Percentiles rank a stretch among this genome's conserved stretches.
Conservation (phyloP, 2,329 filamentous ascomycete genomes). For the Xylaria hypoxylon region DNA sequence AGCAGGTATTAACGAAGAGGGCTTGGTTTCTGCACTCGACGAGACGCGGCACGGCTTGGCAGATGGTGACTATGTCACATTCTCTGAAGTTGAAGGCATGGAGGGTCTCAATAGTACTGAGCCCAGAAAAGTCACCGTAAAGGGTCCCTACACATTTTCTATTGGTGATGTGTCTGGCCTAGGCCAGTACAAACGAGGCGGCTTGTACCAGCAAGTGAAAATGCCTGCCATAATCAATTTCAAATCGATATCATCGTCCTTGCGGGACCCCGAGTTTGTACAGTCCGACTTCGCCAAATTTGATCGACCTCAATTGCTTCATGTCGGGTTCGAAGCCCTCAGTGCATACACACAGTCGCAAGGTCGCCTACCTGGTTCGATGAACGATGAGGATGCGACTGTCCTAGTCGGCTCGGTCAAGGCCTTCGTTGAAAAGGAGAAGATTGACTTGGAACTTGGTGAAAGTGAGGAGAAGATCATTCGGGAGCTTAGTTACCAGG, state of each 20-base stretch:
- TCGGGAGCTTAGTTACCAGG: slow-evolving; percentile 94
- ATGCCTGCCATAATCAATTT: slow-evolving; percentile 96
- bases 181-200: slow-evolving; percentile 87
- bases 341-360: slow-evolving; percentile 85
- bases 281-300: slow-evolving; percentile 98
- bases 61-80: slow-evolving; percentile 96
- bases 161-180: slow-evolving; percentile 92
- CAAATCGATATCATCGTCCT: slow-evolving; percentile 79
- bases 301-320: slow-evolving; percentile 90
- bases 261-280: slow-evolving; percentile 89
- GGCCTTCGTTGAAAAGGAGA: slow-evolving; percentile 77
- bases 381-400: slow-evolving; percentile 85
- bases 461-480: slow-evolving; percentile 96
- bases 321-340: slow-evolving; percentile 91
- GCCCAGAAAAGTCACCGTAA: slow-evolving; percentile 91
- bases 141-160: slow-evolving; percentile 96
- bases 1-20: slow-evolving; percentile 88
- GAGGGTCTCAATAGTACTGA: slow-evolving; percentile 84
- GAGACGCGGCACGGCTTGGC: slow-evolving; percentile 95
- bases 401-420: slow-evolving; percentile 82
- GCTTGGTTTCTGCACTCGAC: slow-evolving; percentile 90
- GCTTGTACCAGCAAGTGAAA: slow-evolving; percentile 95
- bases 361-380: slow-evolving; percentile 80
- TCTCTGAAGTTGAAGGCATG: slow-evolving; percentile 93
- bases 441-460: slow-evolving; percentile 84